Conservation (phyloP, 441 rosid species). For the Omphalea diandra region DNA sequence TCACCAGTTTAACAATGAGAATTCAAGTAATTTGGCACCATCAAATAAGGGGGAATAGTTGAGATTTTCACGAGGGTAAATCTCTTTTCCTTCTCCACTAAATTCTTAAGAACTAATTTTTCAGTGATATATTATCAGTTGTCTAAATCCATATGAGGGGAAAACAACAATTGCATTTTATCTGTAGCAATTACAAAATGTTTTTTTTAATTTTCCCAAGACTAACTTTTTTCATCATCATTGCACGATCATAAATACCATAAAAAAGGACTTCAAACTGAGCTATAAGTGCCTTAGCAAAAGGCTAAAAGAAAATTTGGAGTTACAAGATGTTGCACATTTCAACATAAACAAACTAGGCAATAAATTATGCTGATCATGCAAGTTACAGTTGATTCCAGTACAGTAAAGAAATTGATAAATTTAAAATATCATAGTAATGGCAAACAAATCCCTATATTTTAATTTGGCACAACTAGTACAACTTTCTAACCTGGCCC, state of each 20-base stretch:
- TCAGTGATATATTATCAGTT: not conserved
- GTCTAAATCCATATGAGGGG: not conserved
- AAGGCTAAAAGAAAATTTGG: not conserved
- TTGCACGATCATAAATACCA: not conserved
- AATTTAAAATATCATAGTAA: not conserved
- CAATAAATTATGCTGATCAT: not conserved
- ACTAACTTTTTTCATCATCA: not conserved
- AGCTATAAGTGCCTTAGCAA: not conserved
- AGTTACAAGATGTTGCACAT: not conserved
- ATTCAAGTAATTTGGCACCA: not conserved
- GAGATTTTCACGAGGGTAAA: not conserved
- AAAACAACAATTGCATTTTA: not conserved
- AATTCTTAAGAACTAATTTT: not conserved
- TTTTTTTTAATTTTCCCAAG: not conserved
- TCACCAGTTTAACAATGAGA: slow-evolving; percentile 1
- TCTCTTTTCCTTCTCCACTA: not conserved
- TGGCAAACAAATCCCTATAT: not conserved
- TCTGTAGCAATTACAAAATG: not conserved
- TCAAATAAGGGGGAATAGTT: not conserved
- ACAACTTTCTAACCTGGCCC: not conserved
- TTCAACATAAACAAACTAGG: not conserved
- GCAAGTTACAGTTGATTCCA: not conserved
- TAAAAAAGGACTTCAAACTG: not conserved
- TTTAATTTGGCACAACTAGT: not conserved
- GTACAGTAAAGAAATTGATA: not conserved